phyloP scores from a whole-genome alignment of 2,329 filamentous ascomycete species.

The Xylariaceae sp. region DNA sequence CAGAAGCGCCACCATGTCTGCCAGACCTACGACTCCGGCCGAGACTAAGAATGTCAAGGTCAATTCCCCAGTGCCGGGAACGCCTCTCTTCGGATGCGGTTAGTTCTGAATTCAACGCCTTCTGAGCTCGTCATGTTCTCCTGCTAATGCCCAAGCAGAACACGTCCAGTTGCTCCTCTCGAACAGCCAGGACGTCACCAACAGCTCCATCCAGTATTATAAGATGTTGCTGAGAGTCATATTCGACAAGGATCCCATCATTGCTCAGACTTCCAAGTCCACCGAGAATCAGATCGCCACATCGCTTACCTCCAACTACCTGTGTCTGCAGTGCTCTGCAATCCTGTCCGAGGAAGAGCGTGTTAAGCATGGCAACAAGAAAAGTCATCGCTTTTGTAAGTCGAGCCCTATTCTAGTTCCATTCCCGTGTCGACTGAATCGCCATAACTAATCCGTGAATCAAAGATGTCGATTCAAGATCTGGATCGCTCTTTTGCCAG shows the following conservation, averaged over 20 bases:
- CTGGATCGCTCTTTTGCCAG: slow-evolving; percentile 71
- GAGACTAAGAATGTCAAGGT: slow-evolving; percentile 51
- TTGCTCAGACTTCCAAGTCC: slow-evolving; percentile 59
- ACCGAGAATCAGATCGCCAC: slow-evolving; percentile 53
- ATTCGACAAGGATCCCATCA: slow-evolving; percentile 60
- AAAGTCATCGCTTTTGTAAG: slow-evolving; percentile 68
- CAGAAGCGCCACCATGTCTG: slow-evolving; percentile 24
- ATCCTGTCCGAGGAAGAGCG: slow-evolving; percentile 63
- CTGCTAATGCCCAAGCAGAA: slow-evolving; percentile 43
- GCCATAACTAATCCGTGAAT: slow-evolving; percentile 4
- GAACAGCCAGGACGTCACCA: slow-evolving; percentile 57
- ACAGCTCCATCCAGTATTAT: slow-evolving; percentile 66
- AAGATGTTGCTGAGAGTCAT: slow-evolving; percentile 65
- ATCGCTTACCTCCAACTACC: slow-evolving; percentile 61
- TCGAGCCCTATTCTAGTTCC: not conserved
- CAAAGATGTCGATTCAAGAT: slow-evolving; percentile 70
- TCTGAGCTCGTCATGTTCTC: slow-evolving; percentile 13
- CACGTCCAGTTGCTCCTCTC: slow-evolving; percentile 65
- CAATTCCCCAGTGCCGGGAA: slow-evolving; percentile 54
- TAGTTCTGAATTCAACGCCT: slow-evolving; percentile 30
- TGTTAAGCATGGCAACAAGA: slow-evolving; percentile 61
- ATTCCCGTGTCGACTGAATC: slow-evolving; percentile 29
- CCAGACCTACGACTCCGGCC: slow-evolving; percentile 31
- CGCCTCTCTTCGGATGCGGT: slow-evolving; percentile 61
- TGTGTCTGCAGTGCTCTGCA: slow-evolving; percentile 67